These are phyloP conservation scores for Physcomitrium patens DNA, from an alignment of 225 moss, liverwort and hornwort genomes.

Conservation along the genomic window DNA sequence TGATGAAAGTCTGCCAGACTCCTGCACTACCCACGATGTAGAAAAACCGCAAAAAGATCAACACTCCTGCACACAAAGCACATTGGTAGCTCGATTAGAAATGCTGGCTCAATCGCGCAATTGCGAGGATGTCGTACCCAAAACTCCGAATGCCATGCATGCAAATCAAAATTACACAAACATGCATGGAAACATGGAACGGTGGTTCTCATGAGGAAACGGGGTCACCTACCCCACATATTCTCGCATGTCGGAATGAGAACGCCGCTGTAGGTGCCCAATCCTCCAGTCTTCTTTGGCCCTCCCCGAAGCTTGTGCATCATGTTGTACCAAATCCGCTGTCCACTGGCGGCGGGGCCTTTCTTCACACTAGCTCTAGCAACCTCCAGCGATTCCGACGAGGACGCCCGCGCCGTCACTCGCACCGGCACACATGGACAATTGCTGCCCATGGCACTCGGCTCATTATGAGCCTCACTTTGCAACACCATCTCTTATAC, in stretches of 20 bases:
- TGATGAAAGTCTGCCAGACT: conserved; percentile 87
- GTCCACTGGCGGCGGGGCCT: conserved; percentile 39
- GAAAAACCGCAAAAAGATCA: conserved; percentile 92
- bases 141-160: too few relatives aligned
- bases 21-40: conserved; percentile 97
- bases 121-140: too few relatives aligned
- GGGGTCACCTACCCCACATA: conserved; percentile 77
- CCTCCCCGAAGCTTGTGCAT: conserved; percentile 42
- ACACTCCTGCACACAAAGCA: conserved; percentile 64
- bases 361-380: conserved; percentile 50
- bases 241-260: conserved; percentile 97
- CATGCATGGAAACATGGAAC: background rate
- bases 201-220: too few relatives aligned
- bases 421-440: conserved; percentile 52
- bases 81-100: too few relatives aligned
- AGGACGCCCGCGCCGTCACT: conserved; percentile 45
- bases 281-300: conserved; percentile 39
- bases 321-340: conserved; percentile 51
- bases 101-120: too few relatives aligned
- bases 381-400: conserved; percentile 56
- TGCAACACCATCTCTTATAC: conserved; percentile 35
- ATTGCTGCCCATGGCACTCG: background rate
- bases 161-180: background rate
- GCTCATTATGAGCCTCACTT: background rate
- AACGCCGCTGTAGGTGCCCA: conserved; percentile 84